Percentiles rank a stretch among this genome's conserved stretches.
These are phyloP conservation scores for Aspergillus carlsbadensis DNA, from an alignment of 495 filamentous ascomycete species.

Conservation along the genomic window DNA sequence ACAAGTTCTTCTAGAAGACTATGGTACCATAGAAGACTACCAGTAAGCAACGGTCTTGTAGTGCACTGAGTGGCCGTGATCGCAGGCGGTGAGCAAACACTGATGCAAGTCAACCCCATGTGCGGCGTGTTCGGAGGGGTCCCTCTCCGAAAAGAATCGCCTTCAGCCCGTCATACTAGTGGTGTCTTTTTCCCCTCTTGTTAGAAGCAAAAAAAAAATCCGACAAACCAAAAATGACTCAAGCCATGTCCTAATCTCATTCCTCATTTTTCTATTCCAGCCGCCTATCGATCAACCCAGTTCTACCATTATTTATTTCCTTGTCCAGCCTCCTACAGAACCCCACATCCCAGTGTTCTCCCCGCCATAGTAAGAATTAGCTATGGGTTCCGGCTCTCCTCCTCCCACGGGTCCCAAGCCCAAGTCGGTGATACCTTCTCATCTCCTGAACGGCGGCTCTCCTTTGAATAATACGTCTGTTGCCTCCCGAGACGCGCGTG, in stretches of 20 bases:
- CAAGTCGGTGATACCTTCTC: conserved; percentile 46
- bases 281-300: neutral
- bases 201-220: neutral
- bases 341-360: conserved; percentile 2
- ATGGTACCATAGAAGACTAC: no score
- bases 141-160: conserved; percentile 1
- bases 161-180: neutral
- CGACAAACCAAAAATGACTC: neutral
- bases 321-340: neutral
- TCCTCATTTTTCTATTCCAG: neutral
- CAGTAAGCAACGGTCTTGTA: no score
- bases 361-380: neutral
- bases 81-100: neutral
- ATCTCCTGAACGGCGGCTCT: conserved; percentile 49
- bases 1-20: neutral
- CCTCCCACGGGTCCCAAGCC: conserved; percentile 41
- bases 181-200: neutral
- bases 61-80: neutral
- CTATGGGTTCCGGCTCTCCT: conserved; percentile 42
- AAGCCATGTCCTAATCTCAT: neutral
- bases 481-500: conserved; percentile 42
- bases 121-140: conserved; percentile 2
- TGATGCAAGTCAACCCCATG: neutral
- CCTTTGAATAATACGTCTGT: conserved; percentile 37
- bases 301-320: neutral